phyloP scores from a whole-genome alignment of 2,329 filamentous ascomycete genomes.

The Pseudogymnoascus pannorum region DNA sequence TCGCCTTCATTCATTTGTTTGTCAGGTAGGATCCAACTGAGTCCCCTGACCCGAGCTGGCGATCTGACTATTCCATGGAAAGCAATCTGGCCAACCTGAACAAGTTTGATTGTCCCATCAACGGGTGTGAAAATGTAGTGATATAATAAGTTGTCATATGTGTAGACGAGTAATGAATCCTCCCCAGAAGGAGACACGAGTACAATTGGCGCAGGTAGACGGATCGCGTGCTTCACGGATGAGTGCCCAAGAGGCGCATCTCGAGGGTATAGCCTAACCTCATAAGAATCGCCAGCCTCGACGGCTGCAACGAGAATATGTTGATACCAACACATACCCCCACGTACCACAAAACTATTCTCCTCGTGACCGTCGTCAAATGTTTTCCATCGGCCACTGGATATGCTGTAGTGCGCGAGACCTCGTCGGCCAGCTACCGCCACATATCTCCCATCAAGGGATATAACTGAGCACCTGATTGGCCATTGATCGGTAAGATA shows the following conservation, averaged over 20 bases:
- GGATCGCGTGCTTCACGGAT: conserved; percentile 67
- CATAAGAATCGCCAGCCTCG: conserved; percentile 74
- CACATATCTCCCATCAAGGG: conserved; percentile 85
- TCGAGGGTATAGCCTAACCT: conserved; percentile 87
- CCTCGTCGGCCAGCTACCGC: conserved; percentile 92
- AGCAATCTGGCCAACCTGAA: conserved; percentile 95
- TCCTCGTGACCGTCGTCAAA: conserved; percentile 77
- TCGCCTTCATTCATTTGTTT: conserved; percentile 84
- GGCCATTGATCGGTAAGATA: conserved; percentile 94
- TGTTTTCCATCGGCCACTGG: conserved; percentile 91
- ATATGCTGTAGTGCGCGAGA: conserved; percentile 90
- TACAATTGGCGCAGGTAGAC: conserved; percentile 78
- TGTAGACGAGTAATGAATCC: conserved; percentile 93
- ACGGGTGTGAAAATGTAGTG: conserved; percentile 82
- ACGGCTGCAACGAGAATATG: conserved; percentile 90
- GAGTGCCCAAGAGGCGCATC: conserved; percentile 70
- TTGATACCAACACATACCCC: conserved; percentile 98
- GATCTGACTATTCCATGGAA: conserved; percentile 95
- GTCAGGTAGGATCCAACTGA: conserved; percentile 94
- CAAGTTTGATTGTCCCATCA: conserved; percentile 62
- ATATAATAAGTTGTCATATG: conserved; percentile 90
- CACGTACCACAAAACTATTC: conserved; percentile 84
- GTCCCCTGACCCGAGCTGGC: conserved; percentile 80
- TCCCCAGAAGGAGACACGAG: conserved; percentile 83
- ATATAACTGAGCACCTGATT: conserved; percentile 78